phyloP scores from a whole-genome alignment of 768 basidiomycete genomes.

The Phaeotremella skinneri region DNA sequence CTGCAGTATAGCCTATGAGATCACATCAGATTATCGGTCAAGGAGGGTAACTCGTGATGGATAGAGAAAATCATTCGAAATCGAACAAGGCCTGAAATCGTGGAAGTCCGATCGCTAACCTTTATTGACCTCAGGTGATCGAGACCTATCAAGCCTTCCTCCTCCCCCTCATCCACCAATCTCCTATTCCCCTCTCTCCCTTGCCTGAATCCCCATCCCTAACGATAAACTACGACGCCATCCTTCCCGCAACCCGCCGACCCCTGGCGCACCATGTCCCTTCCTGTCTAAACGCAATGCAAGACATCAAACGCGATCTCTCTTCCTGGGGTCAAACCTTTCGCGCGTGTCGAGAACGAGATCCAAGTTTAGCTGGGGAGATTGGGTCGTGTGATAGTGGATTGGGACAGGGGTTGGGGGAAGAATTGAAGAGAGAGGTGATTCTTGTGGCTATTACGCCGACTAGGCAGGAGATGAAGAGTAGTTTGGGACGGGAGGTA shows the following conservation, averaged over 20 bases:
- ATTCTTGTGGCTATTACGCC: slow-evolving; percentile 41
- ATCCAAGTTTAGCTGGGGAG: slow-evolving; percentile 20
- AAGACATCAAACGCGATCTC: slow-evolving; percentile 22
- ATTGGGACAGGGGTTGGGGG: slow-evolving; percentile 24
- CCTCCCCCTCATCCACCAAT: slow-evolving; percentile 16
- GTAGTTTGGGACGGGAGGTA: slow-evolving; percentile 42
- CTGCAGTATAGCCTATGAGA: background rate
- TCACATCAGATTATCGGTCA: too few species aligned
- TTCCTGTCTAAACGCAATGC: slow-evolving; percentile 25
- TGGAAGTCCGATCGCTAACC: background rate
- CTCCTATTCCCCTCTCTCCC: background rate
- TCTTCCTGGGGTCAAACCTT: slow-evolving; percentile 21
- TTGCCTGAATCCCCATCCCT: background rate
- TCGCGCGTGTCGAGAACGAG: background rate
- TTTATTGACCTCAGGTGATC: slow-evolving; percentile 25
- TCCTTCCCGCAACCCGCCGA: slow-evolving; percentile 23
- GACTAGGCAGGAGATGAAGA: slow-evolving; percentile 34
- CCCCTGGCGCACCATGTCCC: slow-evolving; percentile 25
- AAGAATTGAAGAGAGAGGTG: slow-evolving; percentile 28
- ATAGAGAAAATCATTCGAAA: background rate
- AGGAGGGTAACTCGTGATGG: too few species aligned
- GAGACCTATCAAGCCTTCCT: slow-evolving; percentile 42
- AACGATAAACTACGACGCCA: slow-evolving; percentile 41
- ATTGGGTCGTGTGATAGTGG: background rate
- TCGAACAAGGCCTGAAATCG: background rate